Percentiles rank a stretch among this genome's conserved stretches.
Evolutionary conservation across 2,329 filamentous ascomycete species (phyloP).

Genomic region (Saccharata proteae): DNA sequence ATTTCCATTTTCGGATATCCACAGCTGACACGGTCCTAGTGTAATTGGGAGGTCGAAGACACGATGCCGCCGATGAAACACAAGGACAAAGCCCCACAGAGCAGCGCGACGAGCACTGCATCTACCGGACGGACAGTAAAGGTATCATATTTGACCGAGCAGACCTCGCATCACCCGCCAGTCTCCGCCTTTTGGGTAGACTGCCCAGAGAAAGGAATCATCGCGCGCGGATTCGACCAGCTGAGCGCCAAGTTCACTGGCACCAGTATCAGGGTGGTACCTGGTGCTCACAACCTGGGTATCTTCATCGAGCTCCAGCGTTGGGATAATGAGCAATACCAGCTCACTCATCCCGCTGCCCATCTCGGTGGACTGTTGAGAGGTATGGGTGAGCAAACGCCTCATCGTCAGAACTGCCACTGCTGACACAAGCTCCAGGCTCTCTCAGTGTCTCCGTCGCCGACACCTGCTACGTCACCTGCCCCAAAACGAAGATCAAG

Average conservation of each 20-base stretch:
- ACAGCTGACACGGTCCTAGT: slow-evolving; percentile 38
- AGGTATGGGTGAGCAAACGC: slow-evolving; percentile 28
- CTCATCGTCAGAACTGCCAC: neutral
- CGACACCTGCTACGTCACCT: slow-evolving; percentile 79
- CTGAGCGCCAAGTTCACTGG: slow-evolving; percentile 96
- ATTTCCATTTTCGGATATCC: slow-evolving; percentile 7
- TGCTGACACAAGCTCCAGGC: slow-evolving; percentile 26
- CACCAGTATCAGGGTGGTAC: slow-evolving; percentile 80
- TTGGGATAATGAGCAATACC: slow-evolving; percentile 78
- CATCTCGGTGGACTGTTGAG: slow-evolving; percentile 79
- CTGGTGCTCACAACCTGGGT: slow-evolving; percentile 86
- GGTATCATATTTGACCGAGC: slow-evolving; percentile 90
- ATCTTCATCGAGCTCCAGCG: slow-evolving; percentile 85
- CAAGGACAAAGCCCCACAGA: slow-evolving; percentile 29
- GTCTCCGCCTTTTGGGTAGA: slow-evolving; percentile 92
- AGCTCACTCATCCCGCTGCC: slow-evolving; percentile 87
- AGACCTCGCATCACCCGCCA: slow-evolving; percentile 94
- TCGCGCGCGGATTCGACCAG: slow-evolving; percentile 85
- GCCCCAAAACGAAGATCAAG: slow-evolving; percentile 81
- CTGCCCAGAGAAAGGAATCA: slow-evolving; percentile 81
- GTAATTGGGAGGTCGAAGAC: slow-evolving; percentile 89
- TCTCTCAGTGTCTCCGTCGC: slow-evolving; percentile 83
- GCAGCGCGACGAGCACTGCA: slow-evolving; percentile 23
- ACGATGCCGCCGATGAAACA: slow-evolving; percentile 49
- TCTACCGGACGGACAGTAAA: slow-evolving; percentile 46